Base-by-base conservation (phyloP, 441 rosid species). In the Adansonia gregorii region DNA sequence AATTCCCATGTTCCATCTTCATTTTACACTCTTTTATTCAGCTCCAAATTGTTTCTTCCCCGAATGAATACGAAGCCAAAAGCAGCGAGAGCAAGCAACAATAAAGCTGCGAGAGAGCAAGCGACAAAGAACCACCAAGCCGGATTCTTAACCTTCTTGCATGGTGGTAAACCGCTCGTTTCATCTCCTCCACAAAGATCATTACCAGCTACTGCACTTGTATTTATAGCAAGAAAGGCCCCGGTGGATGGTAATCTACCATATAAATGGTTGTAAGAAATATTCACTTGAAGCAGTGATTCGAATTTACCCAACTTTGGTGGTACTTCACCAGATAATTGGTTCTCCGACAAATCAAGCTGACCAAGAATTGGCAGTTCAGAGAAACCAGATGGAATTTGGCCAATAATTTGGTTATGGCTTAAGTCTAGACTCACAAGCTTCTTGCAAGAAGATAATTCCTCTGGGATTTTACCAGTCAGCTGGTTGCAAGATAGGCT, bases 361-460 rank as follows among this genome's bases (percentile, higher is more conserved):
- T 83, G 85, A 8, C 98, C 86, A 1, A 94, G 96, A 83, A 91
- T 93, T 4, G 87, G 83, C 87, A 92, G 82, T 55, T 82, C 78
- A 0, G 94, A 83, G 71, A 94, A 79, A 68, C 84, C 82, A 0
- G 67, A 61, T n/a, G 97, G 97, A 66, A 94, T 90, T 73, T 72
- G 81, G 19, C 97, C 96, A 0, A 63, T 81, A 17, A 94, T 87
- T 69, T 82, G 84, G 80, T 94, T 94, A 69, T 83, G 77, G 80
- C 98, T 92, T 24, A 94, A 86, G 88, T 92, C 94, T 73, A 94
- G 83, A 61, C 81, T 88, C 49, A 89, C 96, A 35, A 94, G 89
- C 81, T 88, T 89, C 86, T 77, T 88, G 87, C 93, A 90, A 6
- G 87, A 87, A 81, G 92, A 88, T 64, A 94, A 69, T 67, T 89